Base-by-base conservation (phyloP, 169 alveolate genomes). In the Eimeria maxima region DNA sequence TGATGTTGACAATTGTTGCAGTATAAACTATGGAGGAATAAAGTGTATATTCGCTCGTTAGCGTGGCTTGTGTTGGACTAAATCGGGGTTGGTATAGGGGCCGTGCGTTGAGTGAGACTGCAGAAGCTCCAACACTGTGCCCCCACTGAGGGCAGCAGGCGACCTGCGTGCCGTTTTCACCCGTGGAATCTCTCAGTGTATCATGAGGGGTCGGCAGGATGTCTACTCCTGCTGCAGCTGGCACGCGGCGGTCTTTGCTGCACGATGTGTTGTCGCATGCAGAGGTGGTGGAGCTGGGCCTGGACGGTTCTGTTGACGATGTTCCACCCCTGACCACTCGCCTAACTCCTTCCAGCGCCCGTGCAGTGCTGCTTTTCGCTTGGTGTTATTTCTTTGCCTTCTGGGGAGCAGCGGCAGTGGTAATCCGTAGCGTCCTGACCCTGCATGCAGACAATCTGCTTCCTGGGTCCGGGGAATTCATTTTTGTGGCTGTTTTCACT, bases 241-340 rank as follows among this genome's bases (percentile, higher is more conserved):
- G 69, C n/a, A 47, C 90, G 38, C 67, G 90, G 90, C 90, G 90
- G 53, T 81, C 90, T 5, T 63, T 81, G 65, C 90, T 81, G 90
- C 90, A 81, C 73, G 90, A 81, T 13, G 90, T 81, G 90, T 47
- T 81, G 6, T 81, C 90, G 47, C 90, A 81, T 13, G 67, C 90
- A n/a, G 90, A 81, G 71, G 90, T 81, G 45, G 90, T 81, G 44
- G 90, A 81, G 73, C 73, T 81, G 47, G 90, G 90, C 16, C 47
- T 81, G 90, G 90, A 81, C 24, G 90, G 90, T 73, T 81, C 90
- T 24, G 55, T 81, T 24, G 90, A 81, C 24, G 90, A 81, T n/a
- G 50, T 81, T 33, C 90, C 90, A 10, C 90, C 90, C 24, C 90
- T 81, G n/a, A 53, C 71, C 44, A 81, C 90, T 22, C 90, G 90